phyloP scores from a whole-genome alignment of 2,329 filamentous ascomycete genomes.

The Phialophora verrucosa region DNA sequence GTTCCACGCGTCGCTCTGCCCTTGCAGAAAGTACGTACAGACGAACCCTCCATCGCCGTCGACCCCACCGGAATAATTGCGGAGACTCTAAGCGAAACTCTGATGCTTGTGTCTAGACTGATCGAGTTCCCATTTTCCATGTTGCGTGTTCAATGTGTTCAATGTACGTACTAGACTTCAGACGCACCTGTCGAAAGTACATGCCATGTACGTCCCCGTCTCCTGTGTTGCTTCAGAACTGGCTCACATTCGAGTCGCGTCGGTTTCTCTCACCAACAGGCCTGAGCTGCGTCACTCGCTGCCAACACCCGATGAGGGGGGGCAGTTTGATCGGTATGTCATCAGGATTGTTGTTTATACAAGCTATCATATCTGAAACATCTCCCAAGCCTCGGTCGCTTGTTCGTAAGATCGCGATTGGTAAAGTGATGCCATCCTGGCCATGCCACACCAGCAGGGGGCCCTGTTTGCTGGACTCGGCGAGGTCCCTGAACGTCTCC shows the following conservation, averaged over 20 bases:
- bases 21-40: slow-evolving; percentile 8
- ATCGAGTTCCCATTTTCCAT: background rate
- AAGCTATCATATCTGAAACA: slow-evolving; percentile 18
- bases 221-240: background rate
- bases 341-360: slow-evolving; percentile 4
- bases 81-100: background rate
- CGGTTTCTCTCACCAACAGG: too few relatives aligned
- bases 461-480: background rate
- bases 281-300: background rate
- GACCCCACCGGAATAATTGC: background rate
- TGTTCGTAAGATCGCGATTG: background rate
- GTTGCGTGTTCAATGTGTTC: background rate
- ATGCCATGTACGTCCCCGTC: background rate
- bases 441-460: background rate
- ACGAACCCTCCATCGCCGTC: background rate
- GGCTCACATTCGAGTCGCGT: background rate
- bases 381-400: slow-evolving; percentile 5
- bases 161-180: background rate
- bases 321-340: background rate
- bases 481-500: background rate
- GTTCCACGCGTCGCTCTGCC: background rate
- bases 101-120: background rate
- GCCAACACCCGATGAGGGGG: background rate
- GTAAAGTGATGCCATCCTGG: background rate
- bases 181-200: background rate